A percentile compares a stretch with the other conserved stretches of the same genome.
Conservation (phyloP, 768 basidiomycete species). For the Kwoniella botswanensis region DNA sequence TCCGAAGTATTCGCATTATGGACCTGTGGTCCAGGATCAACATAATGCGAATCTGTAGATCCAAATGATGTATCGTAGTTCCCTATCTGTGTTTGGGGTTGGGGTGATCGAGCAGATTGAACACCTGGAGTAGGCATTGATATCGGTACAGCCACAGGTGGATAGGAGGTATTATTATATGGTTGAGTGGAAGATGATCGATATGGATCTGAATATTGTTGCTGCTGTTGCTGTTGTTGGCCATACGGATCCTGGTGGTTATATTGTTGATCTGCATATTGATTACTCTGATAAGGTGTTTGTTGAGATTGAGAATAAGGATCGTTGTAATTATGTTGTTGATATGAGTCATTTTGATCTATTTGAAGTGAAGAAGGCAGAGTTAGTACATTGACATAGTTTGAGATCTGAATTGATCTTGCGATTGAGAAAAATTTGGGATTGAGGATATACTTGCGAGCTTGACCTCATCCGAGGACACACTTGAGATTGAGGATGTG, state of each 20-base stretch:
- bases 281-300: slow-evolving; percentile 4
- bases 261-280: slow-evolving; percentile 18
- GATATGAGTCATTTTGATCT: slow-evolving; percentile 13
- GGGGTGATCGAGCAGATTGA: slow-evolving; percentile 10
- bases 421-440: neutral
- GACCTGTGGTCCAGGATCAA: slow-evolving; percentile 28
- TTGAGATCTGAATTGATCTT: neutral
- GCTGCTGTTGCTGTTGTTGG: slow-evolving; percentile 6
- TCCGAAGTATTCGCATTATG: slow-evolving; percentile 15
- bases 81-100: neutral
- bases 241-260: slow-evolving; percentile 11
- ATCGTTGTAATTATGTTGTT: slow-evolving; percentile 31
- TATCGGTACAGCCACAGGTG: neutral
- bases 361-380: slow-evolving; percentile 9
- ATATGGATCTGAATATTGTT: slow-evolving; percentile 29
- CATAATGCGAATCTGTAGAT: slow-evolving; percentile 26
- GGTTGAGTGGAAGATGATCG: slow-evolving; percentile 27
- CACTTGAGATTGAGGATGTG: no score
- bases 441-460: neutral
- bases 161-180: slow-evolving; percentile 13
- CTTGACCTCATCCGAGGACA: neutral
- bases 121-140: slow-evolving; percentile 24
- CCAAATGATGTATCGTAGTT: slow-evolving; percentile 13
- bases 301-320: slow-evolving; percentile 32
- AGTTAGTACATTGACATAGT: neutral